Evolutionary conservation across 2,329 filamentous ascomycete species (phyloP), one percentile per base, ranked within the genome.

Genomic region (Colletotrichum horii): DNA sequence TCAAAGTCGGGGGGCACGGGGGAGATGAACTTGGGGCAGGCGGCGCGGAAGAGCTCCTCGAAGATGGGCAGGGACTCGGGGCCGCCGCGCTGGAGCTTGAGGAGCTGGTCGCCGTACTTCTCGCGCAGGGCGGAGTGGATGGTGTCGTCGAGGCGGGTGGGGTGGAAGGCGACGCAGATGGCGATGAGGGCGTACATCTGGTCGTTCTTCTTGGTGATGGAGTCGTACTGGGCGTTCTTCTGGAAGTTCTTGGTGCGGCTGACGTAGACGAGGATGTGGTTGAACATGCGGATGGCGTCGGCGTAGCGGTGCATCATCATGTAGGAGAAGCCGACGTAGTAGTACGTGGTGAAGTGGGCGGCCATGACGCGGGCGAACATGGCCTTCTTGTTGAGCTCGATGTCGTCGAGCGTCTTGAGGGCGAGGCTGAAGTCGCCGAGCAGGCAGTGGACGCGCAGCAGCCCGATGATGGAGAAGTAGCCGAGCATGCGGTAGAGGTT

Each of bases 281-380:
- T 98, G 93, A 99, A 99, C 94, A 98, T 98, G 91, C 96, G 96
- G 89, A 99, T 98, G 86, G 97, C 97, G 87, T 99, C 97, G 87
- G 96, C 95, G 85, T 99, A 99, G 84, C 97, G 95, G 89, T 97
- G 96, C 95, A 98, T 98, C 97, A 99, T 99, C 96, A 99, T 98
- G 94, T 99, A 99, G 80, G 95, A 98, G 93, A 99, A 99, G 80
- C 97, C 97, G 78, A 99, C 96, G 86, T 98, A 98, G 93, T 99
- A 99, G 92, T 98, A 99, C 79, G 97, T 99, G 80, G 96, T 98
- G 89, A 98, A 98, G 90, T 99, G 97, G 74, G 97, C 97, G 70
- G 97, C 96, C 97, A 99, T 98, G 85, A 99, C 97, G 79, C 97
- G 95, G 78, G 97, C 96, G 85, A 99, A 99, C 95, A 98, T 98